These are phyloP conservation scores for Whalleya microplaca DNA, from an alignment of 2,329 filamentous ascomycete species.

Conservation along the genomic window DNA sequence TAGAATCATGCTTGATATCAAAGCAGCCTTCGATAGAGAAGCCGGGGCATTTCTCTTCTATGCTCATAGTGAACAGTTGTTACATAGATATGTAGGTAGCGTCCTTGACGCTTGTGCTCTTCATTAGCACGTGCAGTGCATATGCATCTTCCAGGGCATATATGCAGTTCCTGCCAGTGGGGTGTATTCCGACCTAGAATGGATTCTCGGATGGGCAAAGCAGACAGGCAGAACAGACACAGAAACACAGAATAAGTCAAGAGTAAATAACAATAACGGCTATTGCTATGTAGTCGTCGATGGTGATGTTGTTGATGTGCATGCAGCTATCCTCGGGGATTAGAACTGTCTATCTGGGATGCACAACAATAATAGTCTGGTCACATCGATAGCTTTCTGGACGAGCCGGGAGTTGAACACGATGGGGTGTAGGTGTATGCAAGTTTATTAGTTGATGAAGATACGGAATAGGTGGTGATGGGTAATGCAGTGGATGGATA, in stretches of 20 bases:
- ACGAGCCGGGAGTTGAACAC: neutral
- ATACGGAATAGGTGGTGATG: too few species aligned
- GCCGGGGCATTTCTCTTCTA: neutral
- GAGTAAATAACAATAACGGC: too few species aligned
- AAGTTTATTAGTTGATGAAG: neutral
- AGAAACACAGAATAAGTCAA: too few species aligned
- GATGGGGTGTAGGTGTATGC: neutral
- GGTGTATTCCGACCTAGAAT: conserved; percentile 30
- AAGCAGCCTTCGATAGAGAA: neutral
- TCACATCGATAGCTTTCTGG: neutral
- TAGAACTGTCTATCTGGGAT: neutral
- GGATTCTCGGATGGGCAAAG: conserved; percentile 15
- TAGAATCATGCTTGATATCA: neutral
- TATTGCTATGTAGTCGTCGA: too few species aligned
- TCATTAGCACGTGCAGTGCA: conserved; percentile 26
- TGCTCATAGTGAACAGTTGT: neutral
- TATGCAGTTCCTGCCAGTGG: conserved; percentile 27
- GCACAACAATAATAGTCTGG: neutral
- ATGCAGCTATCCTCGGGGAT: too few species aligned
- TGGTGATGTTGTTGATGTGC: too few species aligned
- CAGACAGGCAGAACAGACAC: neutral
- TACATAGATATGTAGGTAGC: neutral
- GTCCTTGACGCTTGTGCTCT: conserved; percentile 27
- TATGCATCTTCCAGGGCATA: conserved; percentile 23
- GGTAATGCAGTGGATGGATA: too few species aligned